Evolutionary conservation across 768 basidiomycete species (phyloP), one percentile per base, ranked within the genome.

Genomic region (Pleurotus giganteus): DNA sequence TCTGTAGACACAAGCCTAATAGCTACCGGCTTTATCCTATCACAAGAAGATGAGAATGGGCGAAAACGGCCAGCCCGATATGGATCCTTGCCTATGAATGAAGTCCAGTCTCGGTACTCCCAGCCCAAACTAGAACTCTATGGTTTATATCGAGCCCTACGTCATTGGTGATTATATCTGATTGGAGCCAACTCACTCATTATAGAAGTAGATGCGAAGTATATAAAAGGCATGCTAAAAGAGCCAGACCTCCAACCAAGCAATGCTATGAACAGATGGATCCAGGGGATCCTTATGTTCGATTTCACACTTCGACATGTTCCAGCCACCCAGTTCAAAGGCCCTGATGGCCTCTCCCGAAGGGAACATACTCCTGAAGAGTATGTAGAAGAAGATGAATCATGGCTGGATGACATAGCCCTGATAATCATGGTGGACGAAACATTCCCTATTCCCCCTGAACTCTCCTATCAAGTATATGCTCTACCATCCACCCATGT

Each of bases 241-340:
- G 37, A 41, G 21, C 37, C 37, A 41, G 37, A 41, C 12, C 21
- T 41, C 5, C 37, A 41, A 9, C 37, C 37, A 4, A 41, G 12
- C 21, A 41, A 41, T 41, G 37, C 37, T n/a, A 41, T 41, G 37
- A 78, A 78, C 39, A 47, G 70, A 4, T 79, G 77, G 77, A 74
- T 79, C 31, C 65, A 66, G 0, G 67, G 60, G 0, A 75, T 79
- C 13, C 60, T 70, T 0, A 49, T 74, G 0, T 77, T 74, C 53
- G 57, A 69, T 26, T 74, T 75, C 59, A 57, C 57, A 2, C 57
- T 78, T 1, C 54, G 63, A 0, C 77, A 79, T 46, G 63, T 79
- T 5, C 69, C 72, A 0, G 66, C 56, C 0, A 44, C 57, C 0
- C 6, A 55, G n/a, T 57, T 61, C 23, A 52, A 53, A 24, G 65